Percentiles rank a stretch among this genome's conserved stretches.
phyloP scores from a whole-genome alignment of 2,329 filamentous ascomycete species.

The Fusarium tuaranense region DNA sequence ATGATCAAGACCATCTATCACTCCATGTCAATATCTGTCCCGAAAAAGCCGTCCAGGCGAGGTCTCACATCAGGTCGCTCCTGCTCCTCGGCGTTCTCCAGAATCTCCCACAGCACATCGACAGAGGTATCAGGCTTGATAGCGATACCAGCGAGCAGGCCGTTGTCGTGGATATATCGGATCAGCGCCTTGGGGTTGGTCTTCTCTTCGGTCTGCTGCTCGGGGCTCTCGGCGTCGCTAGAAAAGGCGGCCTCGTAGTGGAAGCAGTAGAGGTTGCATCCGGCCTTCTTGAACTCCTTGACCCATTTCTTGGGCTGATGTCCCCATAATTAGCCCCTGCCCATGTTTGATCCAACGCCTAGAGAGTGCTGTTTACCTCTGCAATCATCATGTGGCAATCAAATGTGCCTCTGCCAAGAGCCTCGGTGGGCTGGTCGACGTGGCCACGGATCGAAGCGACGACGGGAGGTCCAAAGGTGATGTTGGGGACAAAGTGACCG shows the following conservation, averaged over 20 bases:
- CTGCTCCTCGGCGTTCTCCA: conserved; percentile 77
- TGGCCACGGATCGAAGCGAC: conserved; percentile 93
- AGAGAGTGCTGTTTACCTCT: conserved; percentile 71
- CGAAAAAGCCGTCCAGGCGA: neutral
- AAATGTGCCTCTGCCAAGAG: conserved; percentile 88
- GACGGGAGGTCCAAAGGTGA: conserved; percentile 95
- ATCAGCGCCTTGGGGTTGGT: conserved; percentile 90
- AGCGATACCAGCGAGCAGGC: conserved; percentile 91
- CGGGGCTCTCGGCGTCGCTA: conserved; percentile 84
- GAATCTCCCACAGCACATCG: conserved; percentile 90
- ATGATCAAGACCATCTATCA: conserved; percentile 95
- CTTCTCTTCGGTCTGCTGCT: conserved; percentile 73
- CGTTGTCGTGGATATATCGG: conserved; percentile 87
- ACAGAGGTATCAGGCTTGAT: conserved; percentile 94
- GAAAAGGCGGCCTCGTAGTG: conserved; percentile 98
- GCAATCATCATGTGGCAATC: conserved; percentile 99
- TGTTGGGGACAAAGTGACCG: conserved; percentile 98
- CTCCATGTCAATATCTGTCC: conserved; percentile 19
- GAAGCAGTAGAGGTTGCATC: conserved; percentile 99
- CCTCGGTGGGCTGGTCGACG: conserved; percentile 78
- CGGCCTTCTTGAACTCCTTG: conserved; percentile 91
- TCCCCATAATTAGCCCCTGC: conserved; percentile 21
- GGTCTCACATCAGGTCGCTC: conserved; percentile 88
- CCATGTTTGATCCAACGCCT: neutral
- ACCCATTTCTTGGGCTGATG: conserved; percentile 96